These are phyloP conservation scores for Quercus robur DNA, from an alignment of 306 rosid genomes.

Conservation along the genomic window DNA sequence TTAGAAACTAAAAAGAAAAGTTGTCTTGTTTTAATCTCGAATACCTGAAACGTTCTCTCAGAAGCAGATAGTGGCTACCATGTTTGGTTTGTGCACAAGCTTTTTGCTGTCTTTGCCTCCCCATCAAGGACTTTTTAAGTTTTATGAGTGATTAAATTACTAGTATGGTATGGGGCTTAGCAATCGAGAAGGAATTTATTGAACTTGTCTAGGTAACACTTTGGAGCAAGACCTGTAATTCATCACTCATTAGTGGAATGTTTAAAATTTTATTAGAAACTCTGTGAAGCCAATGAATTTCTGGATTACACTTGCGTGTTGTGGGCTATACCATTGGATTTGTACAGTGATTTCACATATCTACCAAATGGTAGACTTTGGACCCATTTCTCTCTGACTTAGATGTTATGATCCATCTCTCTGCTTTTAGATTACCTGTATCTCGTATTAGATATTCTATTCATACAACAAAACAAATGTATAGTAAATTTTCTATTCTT, in stretches of 20 bases:
- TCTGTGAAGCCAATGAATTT: neutral
- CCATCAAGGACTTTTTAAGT: neutral
- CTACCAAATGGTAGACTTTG: no score
- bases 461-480: no score
- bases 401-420: no score
- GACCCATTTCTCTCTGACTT: no score
- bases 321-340: no score
- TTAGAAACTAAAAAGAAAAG: neutral
- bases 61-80: neutral
- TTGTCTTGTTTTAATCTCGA: neutral
- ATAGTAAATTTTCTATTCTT: no score
- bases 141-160: neutral
- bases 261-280: neutral
- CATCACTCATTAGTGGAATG: neutral
- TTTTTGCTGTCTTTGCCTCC: neutral
- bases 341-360: no score
- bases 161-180: neutral
- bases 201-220: neutral
- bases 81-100: neutral
- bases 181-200: neutral
- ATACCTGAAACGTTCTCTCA: neutral
- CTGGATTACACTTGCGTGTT: no score
- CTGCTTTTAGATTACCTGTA: no score
- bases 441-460: no score
- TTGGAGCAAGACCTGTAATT: neutral